Evolutionary conservation across 2,329 filamentous ascomycete species (phyloP).

Genomic region (Xylaria sp.): DNA sequence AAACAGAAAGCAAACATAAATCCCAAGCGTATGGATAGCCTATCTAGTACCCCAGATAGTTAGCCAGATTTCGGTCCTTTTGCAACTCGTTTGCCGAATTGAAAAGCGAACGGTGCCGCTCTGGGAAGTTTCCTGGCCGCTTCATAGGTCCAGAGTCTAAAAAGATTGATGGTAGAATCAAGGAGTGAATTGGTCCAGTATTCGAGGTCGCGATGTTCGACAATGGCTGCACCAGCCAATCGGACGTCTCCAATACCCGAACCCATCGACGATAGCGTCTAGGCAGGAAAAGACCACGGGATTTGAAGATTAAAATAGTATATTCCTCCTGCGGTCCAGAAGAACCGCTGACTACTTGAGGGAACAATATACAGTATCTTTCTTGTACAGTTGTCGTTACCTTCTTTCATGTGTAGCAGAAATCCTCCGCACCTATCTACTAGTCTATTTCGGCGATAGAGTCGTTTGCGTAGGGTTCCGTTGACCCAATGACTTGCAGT

Average conservation of each 20-base stretch:
- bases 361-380: conserved; percentile 46
- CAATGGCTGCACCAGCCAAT: conserved; percentile 31
- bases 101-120: conserved; percentile 30
- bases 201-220: conserved; percentile 33
- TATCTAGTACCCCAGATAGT: conserved; percentile 12
- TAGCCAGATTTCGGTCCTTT: conserved; percentile 33
- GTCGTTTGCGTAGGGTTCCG: conserved; percentile 57
- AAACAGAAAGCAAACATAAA: conserved; percentile 7
- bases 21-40: conserved; percentile 28
- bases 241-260: conserved; percentile 34
- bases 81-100: conserved; percentile 25
- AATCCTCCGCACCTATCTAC: conserved; percentile 31
- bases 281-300: conserved; percentile 28
- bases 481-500: conserved; percentile 50
- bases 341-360: conserved; percentile 8
- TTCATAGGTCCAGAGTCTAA: conserved; percentile 10
- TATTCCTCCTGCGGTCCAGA: conserved; percentile 10
- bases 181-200: conserved; percentile 11
- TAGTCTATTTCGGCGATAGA: conserved; percentile 44
- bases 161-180: conserved; percentile 14
- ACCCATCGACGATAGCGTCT: conserved; percentile 27
- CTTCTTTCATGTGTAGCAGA: conserved; percentile 40
- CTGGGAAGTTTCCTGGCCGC: neutral
- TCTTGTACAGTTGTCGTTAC: conserved; percentile 50
- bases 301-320: conserved; percentile 37